phyloP scores from a whole-genome alignment of 495 filamentous ascomycete genomes.

The Beverwykella pulmonaria region DNA sequence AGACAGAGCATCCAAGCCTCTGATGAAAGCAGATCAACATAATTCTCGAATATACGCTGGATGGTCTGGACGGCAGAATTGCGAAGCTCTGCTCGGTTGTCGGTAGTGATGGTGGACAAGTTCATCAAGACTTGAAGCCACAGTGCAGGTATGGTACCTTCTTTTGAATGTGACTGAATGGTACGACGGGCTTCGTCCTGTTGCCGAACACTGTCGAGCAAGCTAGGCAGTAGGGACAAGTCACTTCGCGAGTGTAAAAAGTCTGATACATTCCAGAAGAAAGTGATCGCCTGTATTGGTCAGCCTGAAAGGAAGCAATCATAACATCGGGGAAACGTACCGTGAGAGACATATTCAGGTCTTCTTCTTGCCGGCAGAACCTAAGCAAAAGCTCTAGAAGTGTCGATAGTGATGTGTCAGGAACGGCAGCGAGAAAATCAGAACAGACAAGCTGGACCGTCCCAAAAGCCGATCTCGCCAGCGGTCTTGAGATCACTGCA shows the following conservation, averaged over 20 bases:
- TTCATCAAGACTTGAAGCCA: conserved; percentile 85
- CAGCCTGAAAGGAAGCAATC: not conserved
- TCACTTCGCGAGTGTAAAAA: conserved; percentile 64
- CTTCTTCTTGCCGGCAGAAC: conserved; percentile 84
- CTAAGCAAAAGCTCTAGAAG: conserved; percentile 85
- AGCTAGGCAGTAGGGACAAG: conserved; percentile 49
- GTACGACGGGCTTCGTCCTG: conserved; percentile 50
- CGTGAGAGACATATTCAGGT: conserved; percentile 93
- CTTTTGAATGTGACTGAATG: conserved; percentile 54
- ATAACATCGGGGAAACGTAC: conserved; percentile 47
- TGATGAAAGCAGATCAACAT: conserved; percentile 76
- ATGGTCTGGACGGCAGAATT: conserved; percentile 93
- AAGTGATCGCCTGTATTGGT: conserved; percentile 70
- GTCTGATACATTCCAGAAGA: conserved; percentile 93
- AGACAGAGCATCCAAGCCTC: conserved; percentile 84
- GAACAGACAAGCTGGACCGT: conserved; percentile 92
- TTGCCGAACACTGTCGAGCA: conserved; percentile 48
- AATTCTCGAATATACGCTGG: conserved; percentile 87
- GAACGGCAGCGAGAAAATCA: conserved; percentile 82
- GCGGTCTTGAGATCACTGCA: conserved; percentile 59
- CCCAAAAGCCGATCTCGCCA: conserved; percentile 82
- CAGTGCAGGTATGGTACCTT: conserved; percentile 61
- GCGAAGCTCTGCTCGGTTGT: conserved; percentile 79
- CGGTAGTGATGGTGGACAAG: conserved; percentile 73
- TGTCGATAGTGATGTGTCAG: conserved; percentile 74